Evolutionary conservation across 2,329 filamentous ascomycete genomes (phyloP), one percentile per base, ranked within the genome.

Genomic region (Magnaporthales sp.): DNA sequence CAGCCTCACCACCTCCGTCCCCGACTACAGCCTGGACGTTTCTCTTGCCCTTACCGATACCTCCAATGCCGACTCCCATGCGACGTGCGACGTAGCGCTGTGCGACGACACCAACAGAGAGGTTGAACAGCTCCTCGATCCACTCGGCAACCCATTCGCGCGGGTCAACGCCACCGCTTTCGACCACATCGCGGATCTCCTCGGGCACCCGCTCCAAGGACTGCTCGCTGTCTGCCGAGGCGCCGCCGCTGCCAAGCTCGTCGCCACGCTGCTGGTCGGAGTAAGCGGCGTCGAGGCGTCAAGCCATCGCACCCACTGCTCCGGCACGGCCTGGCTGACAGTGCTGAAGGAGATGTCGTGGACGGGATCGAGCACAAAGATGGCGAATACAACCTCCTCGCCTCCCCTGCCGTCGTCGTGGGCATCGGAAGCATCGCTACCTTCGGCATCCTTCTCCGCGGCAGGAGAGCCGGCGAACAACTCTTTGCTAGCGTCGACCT

Each of bases 131-230:
- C 79, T 98, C 94, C 79, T 98, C 94, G 62, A 99, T 85, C 95
- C 95, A 99, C 77, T 98, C 95, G 3, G 93, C 91, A 51, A 97
- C 91, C 95, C 95, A 99, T 77, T 99, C 95, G 67, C 95, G 85
- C 0, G 95, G 95, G 74, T 99, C 95, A 2, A 98, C 92, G 62
- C 86, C 87, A 9, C 87, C 87, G 61, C 80, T 79, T 73, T 88
- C 86, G 56, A 99, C 87, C 69, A 98, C 96, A 70, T 94, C 91
- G 26, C 86, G 84, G 72, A 99, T 97, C 74, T 90, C 92, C 30
- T 92, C 90, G 0, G 95, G 94, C 38, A 93, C 77, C n/a, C 73
- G 72, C 10, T 73, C 72, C 15, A 74, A 70, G 24, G 73, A 73
- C 29, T 63, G 61, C 13, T 63, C 32, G 54, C 77, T 74, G 3